A percentile compares a stretch with the other conserved stretches of the same genome.
phyloP scores from a whole-genome alignment of 176 grass and related monocot species.

The Phoenix roebelenii region DNA sequence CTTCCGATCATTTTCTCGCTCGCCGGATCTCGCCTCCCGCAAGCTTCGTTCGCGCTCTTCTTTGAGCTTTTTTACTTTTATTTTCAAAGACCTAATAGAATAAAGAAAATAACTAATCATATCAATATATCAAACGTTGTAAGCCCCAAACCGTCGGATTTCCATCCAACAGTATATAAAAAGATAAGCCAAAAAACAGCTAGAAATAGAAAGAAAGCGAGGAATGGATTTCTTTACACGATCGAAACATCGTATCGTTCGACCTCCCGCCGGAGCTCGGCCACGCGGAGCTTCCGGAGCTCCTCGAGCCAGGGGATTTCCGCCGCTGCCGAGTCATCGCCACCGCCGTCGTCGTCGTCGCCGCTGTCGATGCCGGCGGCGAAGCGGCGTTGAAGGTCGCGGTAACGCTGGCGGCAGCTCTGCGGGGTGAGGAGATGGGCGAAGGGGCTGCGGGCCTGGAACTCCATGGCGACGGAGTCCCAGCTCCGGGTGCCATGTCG shows the following conservation, averaged over 20 bases:
- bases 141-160: constrained; percentile 26
- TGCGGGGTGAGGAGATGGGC: constrained; percentile 29
- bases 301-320: constrained; percentile 49
- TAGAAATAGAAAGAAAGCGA: neutral
- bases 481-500: constrained; percentile 63
- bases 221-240: constrained; percentile 36
- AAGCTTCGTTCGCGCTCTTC: constrained; percentile 52
- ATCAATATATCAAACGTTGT: too few species aligned
- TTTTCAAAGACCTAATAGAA: constrained; percentile 64
- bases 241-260: constrained; percentile 77
- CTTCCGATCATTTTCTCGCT: constrained; percentile 18
- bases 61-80: constrained; percentile 57
- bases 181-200: neutral
- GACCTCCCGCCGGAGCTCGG: constrained; percentile 81
- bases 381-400: constrained; percentile 59
- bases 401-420: constrained; percentile 39
- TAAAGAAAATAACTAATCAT: constrained; percentile 4
- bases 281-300: constrained; percentile 64
- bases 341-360: constrained; percentile 7
- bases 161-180: constrained; percentile 19
- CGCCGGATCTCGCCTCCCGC: constrained; percentile 14
- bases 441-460: constrained; percentile 36
- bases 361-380: constrained; percentile 2
- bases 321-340: constrained; percentile 1
- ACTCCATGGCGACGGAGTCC: constrained; percentile 69